Evolutionary conservation across 345 rosid species (phyloP).

Genomic region (Gossypium bickii): DNA sequence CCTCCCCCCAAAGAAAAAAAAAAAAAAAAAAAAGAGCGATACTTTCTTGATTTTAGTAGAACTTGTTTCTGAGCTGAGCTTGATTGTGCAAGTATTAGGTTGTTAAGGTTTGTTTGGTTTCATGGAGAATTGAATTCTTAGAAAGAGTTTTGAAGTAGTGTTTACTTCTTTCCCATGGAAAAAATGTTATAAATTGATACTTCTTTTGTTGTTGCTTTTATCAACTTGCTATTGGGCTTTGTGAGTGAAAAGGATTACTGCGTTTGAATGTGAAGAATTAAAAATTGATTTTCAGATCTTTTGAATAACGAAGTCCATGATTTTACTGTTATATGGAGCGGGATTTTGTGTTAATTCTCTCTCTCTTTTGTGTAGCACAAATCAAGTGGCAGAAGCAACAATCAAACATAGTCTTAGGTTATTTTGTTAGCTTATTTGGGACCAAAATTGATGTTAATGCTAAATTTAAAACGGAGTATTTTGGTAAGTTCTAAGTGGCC

Average conservation of each 20-base stretch:
- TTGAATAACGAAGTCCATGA: not conserved
- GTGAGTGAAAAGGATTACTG: not conserved
- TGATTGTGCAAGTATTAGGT: not conserved
- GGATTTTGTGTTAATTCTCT: not conserved
- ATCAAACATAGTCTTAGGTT: not conserved
- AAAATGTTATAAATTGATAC: not conserved
- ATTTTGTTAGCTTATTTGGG: not conserved
- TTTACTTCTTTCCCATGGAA: not conserved
- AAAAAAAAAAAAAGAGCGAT: too few species aligned
- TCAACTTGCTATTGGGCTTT: not conserved
- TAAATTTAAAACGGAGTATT: not conserved
- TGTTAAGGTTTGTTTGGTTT: slow-evolving; percentile 3
- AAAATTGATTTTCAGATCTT: not conserved
- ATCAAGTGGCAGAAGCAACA: not conserved
- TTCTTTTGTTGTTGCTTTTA: not conserved
- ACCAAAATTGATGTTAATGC: not conserved
- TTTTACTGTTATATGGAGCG: not conserved
- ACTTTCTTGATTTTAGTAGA: not conserved
- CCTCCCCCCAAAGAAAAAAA: too few species aligned
- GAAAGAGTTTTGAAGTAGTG: not conserved
- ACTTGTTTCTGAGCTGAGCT: not conserved
- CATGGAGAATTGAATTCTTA: not conserved
- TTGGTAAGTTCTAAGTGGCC: not conserved
- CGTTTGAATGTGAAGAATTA: not conserved
- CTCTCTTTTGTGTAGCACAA: not conserved